Evolutionary conservation across 2,329 filamentous ascomycete genomes (phyloP), one percentile per base, ranked within the genome.

Genomic region (Exophiala dermatitidis): DNA sequence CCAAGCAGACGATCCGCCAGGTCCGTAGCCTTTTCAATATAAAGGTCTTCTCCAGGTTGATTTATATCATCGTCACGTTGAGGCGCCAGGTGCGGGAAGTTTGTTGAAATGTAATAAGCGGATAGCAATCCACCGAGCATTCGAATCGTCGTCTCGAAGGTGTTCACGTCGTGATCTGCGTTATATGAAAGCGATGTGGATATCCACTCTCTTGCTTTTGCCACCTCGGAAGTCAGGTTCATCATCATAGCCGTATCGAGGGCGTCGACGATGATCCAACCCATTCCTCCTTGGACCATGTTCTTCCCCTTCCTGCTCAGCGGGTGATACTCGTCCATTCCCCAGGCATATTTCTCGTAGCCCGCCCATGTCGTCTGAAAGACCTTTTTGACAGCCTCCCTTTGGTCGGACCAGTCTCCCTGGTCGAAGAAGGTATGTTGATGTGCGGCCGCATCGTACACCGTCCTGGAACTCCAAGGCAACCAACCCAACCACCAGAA

Each of bases 251-350:
- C 81, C 0, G 93, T 98, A 70, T 98, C 93, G 59, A 98, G 75
- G 8, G 91, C 84, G 72, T 98, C 93, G 53, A 98, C 85, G 58
- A 98, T 96, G 65, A 97, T 97, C 93, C 94, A 98, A 31, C 93
- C 93, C 71, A 98, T 78, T 29, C 91, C 93, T 58, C 88, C 83
- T 2, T 85, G 79, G 4, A 89, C 84, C 91, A 98, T 97, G 64
- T 93, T 83, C 48, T 77, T 77, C 46, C 89, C 88, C 12, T 74
- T 82, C 68, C 93, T 93, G 4, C 86, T 83, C 30, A 91, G 72
- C 1, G 93, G 93, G 63, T 88, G 83, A 68, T 87, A 98, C 69
- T 93, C 85, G 68, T 98, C 93, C 84, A 63, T 80, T 89, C 89
- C 93, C 93, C 93, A 98, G 30, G 86, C 93, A 73, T 97, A 85